Conservation (phyloP, 2,329 filamentous ascomycete species). For the Aspergillus sp. region DNA sequence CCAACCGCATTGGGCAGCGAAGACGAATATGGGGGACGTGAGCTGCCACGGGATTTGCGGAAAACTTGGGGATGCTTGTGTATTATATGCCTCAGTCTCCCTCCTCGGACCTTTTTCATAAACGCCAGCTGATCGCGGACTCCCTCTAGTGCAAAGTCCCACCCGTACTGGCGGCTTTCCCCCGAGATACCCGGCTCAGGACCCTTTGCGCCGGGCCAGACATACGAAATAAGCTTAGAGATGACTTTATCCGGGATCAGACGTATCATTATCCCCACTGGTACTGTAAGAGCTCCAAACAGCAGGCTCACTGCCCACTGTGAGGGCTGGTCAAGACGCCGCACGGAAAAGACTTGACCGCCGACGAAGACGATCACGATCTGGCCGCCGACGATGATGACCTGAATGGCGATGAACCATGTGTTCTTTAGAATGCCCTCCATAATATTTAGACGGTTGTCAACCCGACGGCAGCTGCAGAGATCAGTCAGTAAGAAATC, state of each 20-base stretch:
- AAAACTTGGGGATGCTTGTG: conserved; percentile 59
- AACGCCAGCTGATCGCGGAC: conserved; percentile 64
- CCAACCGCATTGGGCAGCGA: too few relatives aligned
- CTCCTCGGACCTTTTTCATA: conserved; percentile 63
- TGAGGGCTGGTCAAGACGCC: conserved; percentile 54
- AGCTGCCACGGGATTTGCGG: conserved; percentile 44
- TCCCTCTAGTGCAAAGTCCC: conserved; percentile 63
- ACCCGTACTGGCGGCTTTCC: conserved; percentile 49
- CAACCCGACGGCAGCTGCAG: conserved; percentile 37
- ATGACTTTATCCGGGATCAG: conserved; percentile 60
- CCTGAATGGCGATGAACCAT: conserved; percentile 61
- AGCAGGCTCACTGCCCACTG: conserved; percentile 72
- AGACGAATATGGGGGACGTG: conserved; percentile 34
- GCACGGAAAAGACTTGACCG: conserved; percentile 65
- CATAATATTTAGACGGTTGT: conserved; percentile 46
- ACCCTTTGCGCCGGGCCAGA: conserved; percentile 37
- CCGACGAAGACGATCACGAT: conserved; percentile 72
- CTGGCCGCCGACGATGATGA: conserved; percentile 68
- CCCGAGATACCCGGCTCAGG: conserved; percentile 47
- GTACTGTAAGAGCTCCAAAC: conserved; percentile 65
- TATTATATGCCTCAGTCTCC: conserved; percentile 59
- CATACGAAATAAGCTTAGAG: conserved; percentile 40
- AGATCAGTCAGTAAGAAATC: neutral
- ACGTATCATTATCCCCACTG: conserved; percentile 60
- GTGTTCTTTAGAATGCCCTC: conserved; percentile 43